Base-by-base conservation (phyloP, 2,329 filamentous ascomycete species). In the Fusarium sp. region DNA sequence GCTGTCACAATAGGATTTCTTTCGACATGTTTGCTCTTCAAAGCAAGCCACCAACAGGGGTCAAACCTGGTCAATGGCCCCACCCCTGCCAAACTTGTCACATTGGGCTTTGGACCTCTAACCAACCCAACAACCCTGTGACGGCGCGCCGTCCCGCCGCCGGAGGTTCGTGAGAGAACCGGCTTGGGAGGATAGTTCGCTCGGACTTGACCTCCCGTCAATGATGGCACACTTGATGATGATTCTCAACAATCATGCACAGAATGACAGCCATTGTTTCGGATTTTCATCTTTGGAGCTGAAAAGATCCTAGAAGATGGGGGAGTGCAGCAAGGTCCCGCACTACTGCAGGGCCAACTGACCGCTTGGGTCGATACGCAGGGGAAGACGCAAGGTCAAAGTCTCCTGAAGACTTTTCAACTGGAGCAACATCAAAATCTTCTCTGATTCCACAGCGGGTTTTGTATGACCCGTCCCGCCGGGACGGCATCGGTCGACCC, bases 321-420 rank as follows among this genome's bases (percentile, higher is more conserved):
- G 46, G 54, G 33, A 42, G 27, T 73, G 61, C 65, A 63, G 61
- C 51, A 18, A 42, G 38, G 53, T 56, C 67, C 62, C 72, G 64
- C 60, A 58, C 13, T n/a, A 56, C 51, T 62, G 50, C 44, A 64
- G 42, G 55, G 33, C 62, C 58, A 46, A 62, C 54, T 65, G 65
- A 51, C 64, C 58, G 49, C 38, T 51, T 60, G 53, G 58, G 60
- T 62, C 46, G 33, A 49, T 61, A 40, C 42, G 63, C 55, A 60
- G 46, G 53, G 51, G 25, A 40, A 49, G n/a, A 64, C 46, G 66
- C 65, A 68, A 68, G 56, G 55, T 16, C 38, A 57, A 59, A 69
- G 57, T 51, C 59, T 62, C 56, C 53, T 61, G 59, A 70, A 73
- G 63, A 66, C 42, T 67, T 69, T 71, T 74, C 64, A 62, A 36